phyloP scores from a whole-genome alignment of 352 stramenopile species.

The Globisporangium solare region DNA sequence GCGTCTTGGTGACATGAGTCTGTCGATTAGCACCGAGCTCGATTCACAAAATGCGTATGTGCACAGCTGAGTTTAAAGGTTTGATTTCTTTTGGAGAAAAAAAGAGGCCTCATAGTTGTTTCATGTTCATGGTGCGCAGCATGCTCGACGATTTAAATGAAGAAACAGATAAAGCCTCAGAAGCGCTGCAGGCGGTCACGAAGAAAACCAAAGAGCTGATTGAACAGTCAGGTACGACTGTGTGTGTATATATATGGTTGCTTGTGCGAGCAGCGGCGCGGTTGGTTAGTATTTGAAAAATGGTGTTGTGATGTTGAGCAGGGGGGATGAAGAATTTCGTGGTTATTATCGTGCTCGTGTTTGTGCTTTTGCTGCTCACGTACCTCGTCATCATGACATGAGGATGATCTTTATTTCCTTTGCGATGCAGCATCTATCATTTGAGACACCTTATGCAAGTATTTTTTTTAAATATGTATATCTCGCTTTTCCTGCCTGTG shows the following conservation, averaged over 20 bases:
- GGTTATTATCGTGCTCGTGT: constrained; percentile 82
- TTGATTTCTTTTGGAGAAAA: too few relatives aligned
- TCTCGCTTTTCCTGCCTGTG: too few relatives aligned
- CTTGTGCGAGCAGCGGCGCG: too few relatives aligned
- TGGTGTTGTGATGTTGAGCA: constrained; percentile 14
- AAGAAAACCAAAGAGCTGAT: constrained; percentile 87
- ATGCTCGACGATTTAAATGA: constrained; percentile 83
- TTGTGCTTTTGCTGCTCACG: constrained; percentile 81
- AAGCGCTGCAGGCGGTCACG: constrained; percentile 64
- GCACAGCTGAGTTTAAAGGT: too few relatives aligned
- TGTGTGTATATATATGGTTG: too few relatives aligned
- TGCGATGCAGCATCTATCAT: too few relatives aligned
- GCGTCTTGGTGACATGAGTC: constrained; percentile 75
- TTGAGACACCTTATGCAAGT: too few relatives aligned
- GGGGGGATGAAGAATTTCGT: constrained; percentile 85
- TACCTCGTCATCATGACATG: constrained; percentile 88
- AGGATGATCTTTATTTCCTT: constrained; percentile 6
- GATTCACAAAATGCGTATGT: constrained; percentile 78
- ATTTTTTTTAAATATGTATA: too few relatives aligned
- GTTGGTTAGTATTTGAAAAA: background rate
- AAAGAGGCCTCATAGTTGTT: too few relatives aligned
- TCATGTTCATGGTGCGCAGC: constrained; percentile 21
- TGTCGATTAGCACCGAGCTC: constrained; percentile 80
- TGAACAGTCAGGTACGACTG: constrained; percentile 56
- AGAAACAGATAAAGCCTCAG: constrained; percentile 79